Evolutionary conservation across 2,329 filamentous ascomycete genomes (phyloP).

Genomic region (Lojkania enalia): DNA sequence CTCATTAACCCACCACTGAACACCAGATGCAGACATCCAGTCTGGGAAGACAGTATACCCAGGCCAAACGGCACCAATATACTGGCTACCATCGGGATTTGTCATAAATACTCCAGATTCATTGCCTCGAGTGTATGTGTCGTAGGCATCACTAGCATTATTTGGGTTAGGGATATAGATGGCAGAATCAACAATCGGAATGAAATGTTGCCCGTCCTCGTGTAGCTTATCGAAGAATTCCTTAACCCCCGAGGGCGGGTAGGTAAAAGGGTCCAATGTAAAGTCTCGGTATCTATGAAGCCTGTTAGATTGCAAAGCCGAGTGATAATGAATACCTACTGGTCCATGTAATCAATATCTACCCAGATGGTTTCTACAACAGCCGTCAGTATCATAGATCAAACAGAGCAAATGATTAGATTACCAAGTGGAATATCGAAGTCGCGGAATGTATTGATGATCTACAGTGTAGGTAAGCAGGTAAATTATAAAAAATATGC

Average conservation of each 20-base stretch:
- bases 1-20: conserved; percentile 63
- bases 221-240: conserved; percentile 59
- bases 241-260: conserved; percentile 53
- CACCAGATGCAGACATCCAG: conserved; percentile 62
- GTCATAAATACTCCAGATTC: conserved; percentile 55
- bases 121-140: conserved; percentile 55
- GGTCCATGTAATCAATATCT: conserved; percentile 49
- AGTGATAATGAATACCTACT: conserved; percentile 34
- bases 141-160: conserved; percentile 64
- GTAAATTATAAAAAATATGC: no score
- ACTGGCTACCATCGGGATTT: conserved; percentile 59
- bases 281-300: conserved; percentile 67
- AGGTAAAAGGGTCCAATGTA: conserved; percentile 58
- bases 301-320: background rate
- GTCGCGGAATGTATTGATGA: conserved; percentile 56
- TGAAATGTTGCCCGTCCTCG: conserved; percentile 59
- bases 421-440: conserved; percentile 62
- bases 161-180: conserved; percentile 73
- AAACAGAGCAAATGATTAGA: background rate
- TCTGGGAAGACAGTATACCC: conserved; percentile 65
- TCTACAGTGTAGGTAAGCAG: no score
- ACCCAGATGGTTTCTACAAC: conserved; percentile 51
- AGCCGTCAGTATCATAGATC: background rate
- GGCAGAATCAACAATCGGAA: conserved; percentile 64
- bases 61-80: conserved; percentile 61